Percentiles rank a stretch among this genome's conserved stretches.
phyloP scores from a whole-genome alignment of 2,329 filamentous ascomycete species.

The Pleoardoris graminearum region DNA sequence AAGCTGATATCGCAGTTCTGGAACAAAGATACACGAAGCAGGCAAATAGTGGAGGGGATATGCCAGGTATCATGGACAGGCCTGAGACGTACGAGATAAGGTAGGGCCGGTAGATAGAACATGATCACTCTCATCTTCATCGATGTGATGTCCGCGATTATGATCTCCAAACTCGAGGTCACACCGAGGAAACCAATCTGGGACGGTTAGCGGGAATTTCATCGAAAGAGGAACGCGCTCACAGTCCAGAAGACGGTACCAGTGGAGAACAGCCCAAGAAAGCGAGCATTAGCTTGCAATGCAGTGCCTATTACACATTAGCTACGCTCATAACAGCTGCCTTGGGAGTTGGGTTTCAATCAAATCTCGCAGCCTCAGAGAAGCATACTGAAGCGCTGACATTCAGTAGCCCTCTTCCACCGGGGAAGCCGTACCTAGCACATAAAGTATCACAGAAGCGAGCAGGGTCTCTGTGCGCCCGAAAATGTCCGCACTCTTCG shows the following conservation, averaged over 20 bases:
- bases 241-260: background rate
- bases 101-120: background rate
- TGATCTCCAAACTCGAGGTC: background rate
- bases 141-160: conserved; percentile 1
- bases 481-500: conserved; percentile 2
- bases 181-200: conserved; percentile 1
- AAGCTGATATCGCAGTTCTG: too few species aligned
- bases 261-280: background rate
- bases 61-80: too few species aligned
- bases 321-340: background rate
- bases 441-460: background rate
- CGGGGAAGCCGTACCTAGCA: background rate
- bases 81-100: background rate
- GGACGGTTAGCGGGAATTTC: background rate
- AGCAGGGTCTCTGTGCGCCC: background rate
- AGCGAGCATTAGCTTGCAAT: background rate
- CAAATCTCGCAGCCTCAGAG: too few species aligned
- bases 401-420: background rate
- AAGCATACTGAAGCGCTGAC: too few species aligned
- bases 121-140: background rate
- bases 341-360: too few species aligned
- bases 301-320: background rate
- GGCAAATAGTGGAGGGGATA: too few species aligned
- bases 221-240: background rate
- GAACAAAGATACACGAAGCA: too few species aligned